A percentile compares a stretch with the other conserved stretches of the same genome.
Conservation (phyloP, 805 yeast genomes). For the Yarrowia porcina region DNA sequence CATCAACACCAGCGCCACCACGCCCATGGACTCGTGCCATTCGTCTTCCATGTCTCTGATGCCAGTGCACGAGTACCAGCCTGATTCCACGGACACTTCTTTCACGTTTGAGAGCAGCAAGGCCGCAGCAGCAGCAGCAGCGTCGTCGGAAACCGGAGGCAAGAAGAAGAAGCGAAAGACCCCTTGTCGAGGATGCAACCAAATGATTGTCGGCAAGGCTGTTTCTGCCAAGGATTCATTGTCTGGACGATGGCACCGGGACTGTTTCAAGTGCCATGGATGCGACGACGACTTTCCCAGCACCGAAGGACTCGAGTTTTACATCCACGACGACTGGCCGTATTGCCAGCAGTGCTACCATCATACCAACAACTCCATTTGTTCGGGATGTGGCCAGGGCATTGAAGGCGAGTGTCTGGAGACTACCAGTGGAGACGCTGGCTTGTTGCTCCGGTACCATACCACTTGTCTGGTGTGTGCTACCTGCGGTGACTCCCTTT, state of each 20-base stretch:
- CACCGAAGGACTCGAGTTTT: slow-evolving; percentile 40
- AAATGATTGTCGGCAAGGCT: slow-evolving; percentile 56
- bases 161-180: slow-evolving; percentile 14
- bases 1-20: slow-evolving; percentile 19
- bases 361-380: slow-evolving; percentile 66
- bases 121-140: no score
- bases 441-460: slow-evolving; percentile 74
- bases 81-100: background rate
- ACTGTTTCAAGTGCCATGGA: slow-evolving; percentile 71
- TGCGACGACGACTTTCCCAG: slow-evolving; percentile 52
- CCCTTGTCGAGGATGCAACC: slow-evolving; percentile 67
- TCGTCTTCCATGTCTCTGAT: slow-evolving; percentile 1
- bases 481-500: slow-evolving; percentile 46
- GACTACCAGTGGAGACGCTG: slow-evolving; percentile 35
- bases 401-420: slow-evolving; percentile 91
- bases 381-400: slow-evolving; percentile 66
- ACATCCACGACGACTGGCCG: slow-evolving; percentile 75
- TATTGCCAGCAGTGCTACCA: slow-evolving; percentile 81
- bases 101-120: slow-evolving; percentile 13
- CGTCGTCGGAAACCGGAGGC: background rate
- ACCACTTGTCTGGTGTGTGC: slow-evolving; percentile 65
- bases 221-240: slow-evolving; percentile 78
- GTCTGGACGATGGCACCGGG: slow-evolving; percentile 87
- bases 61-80: slow-evolving; percentile 10
- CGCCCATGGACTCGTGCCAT: slow-evolving; percentile 17